Base-by-base conservation (phyloP, 441 rosid genomes). In the Gossypium schwendimanii region DNA sequence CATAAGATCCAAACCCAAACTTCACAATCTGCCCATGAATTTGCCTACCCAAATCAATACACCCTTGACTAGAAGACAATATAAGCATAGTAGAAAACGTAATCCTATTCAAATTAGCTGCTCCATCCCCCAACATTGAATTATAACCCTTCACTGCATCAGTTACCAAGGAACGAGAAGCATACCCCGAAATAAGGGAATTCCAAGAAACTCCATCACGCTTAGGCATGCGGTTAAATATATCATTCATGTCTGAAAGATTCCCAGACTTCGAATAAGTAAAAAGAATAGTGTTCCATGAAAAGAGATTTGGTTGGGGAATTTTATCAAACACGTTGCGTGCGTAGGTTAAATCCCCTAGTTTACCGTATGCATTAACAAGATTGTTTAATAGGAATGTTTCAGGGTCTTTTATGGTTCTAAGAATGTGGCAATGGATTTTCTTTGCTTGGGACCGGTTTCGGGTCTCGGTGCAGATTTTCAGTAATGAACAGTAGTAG, bases 161-260 rank as follows among this genome's bases (percentile, higher is more conserved):
- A 52, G 47, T 7, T 59, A 83, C 80, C 70, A 76, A 67, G 17
- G 91, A 89, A 59, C 52, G 77, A 73, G 76, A 58, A 0, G 87
- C 89, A 47, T 91, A 89, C 14, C 97, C 97, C 0, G 91, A 85
- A 75, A 91, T 87, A 71, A 91, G 80, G 53, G 90, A 78, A 79
- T 88, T 95, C 99, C 96, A 93, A 26, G 97, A 80, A 72, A 91
- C 91, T 57, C 83, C 88, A 75, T 93, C 96, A 41, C 82, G 86
- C 15, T 2, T 45, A 5, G 94, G 91, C 88, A 93, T 89, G 78
- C 21, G 76, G 45, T 70, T 33, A 44, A 95, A 95, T 17, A 81
- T 73, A 50, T 82, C 79, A 26, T 78, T 80, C 97, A 86, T 82
- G 72, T 81, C 71, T 0, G 82, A 74, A 77, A 95, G 71, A 53